Base-by-base conservation (phyloP, 2,329 filamentous ascomycete genomes). In the Diaporthe sp. region DNA sequence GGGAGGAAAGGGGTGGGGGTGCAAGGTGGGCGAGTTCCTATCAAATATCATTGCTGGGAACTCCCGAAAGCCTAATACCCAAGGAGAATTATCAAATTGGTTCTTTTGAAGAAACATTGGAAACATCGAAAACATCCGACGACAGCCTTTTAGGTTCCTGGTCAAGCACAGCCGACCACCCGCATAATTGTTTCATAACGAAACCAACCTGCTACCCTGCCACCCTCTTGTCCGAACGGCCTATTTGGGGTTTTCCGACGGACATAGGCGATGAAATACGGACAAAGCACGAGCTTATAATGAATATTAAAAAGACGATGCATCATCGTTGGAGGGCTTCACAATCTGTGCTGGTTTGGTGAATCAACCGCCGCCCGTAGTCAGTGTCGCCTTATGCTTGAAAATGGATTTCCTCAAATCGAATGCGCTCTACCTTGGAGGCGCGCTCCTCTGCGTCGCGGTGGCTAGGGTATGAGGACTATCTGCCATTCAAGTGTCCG, bases 141-240 rank as follows among this genome's bases (percentile, higher is more conserved):
- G 8, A 31, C 47, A 53, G 31, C 49, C 5, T 39, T 51, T 25
- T 25, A 20, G 63, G n/a, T 28, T 53, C 65, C 22, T 28, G 13
- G 34, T 68, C 34, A 22, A 34, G 42, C 61, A 49, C 61, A 49
- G 28, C 25, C 61, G 42, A 39, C 31, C 3, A 28, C 20, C 31
- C 65, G 65, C 65, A 70, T 70, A 42, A 42, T 70, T 15, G 65
- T 70, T 70, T 70, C 65, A 70, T 55, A 70, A 25, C 65, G 65
- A 70, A 70, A 55, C 65, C 34, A 28, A 55, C 17, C 47, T 70
- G 49, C 65, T 70, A 55, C 65, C 65, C 49, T 70, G 65, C 34
- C 15, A 68, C 65, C 65, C 31, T 39, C 47, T 70, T 70, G 34
- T 55, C 65, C 47, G 47, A 55, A 70, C 65, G 65, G 65, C 49